Conservation (phyloP, 352 stramenopile genomes). For the Discostella stelligera region DNA sequence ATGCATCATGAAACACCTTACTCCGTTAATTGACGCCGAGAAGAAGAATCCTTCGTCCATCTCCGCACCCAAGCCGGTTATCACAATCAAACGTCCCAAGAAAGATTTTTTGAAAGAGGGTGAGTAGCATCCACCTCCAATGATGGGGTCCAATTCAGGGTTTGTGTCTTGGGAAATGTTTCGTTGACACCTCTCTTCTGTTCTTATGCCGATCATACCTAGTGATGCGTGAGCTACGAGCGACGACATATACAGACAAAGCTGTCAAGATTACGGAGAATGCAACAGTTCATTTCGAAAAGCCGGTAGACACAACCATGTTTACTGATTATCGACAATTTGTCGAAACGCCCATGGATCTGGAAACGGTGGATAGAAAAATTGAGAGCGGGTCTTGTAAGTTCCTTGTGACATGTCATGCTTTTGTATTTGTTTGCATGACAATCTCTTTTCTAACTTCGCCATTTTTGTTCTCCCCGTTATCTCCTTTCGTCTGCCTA, state of each 20-base stretch:
- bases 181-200: too few relatives aligned
- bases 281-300: constrained; percentile 70
- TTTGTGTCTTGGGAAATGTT: too few relatives aligned
- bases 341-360: constrained; percentile 70
- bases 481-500: constrained; percentile 8
- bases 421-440: neutral
- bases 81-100: constrained; percentile 39
- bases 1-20: constrained; percentile 56
- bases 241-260: constrained; percentile 72
- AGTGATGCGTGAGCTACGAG: constrained; percentile 65
- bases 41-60: constrained; percentile 44
- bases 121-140: too few relatives aligned
- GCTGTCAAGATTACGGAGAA: constrained; percentile 71
- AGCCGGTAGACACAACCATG: constrained; percentile 60
- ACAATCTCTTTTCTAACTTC: constrained; percentile 22
- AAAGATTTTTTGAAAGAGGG: constrained; percentile 50
- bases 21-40: constrained; percentile 54
- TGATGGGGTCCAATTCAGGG: too few relatives aligned
- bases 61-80: neutral
- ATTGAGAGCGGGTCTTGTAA: constrained; percentile 55
- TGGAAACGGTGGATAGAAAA: constrained; percentile 72
- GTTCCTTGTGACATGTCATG: constrained; percentile 16
- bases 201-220: too few relatives aligned
- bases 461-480: constrained; percentile 1
- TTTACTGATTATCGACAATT: constrained; percentile 72